Evolutionary conservation across 345 rosid genomes (phyloP).

Genomic region (Arabidopsis suecica): DNA sequence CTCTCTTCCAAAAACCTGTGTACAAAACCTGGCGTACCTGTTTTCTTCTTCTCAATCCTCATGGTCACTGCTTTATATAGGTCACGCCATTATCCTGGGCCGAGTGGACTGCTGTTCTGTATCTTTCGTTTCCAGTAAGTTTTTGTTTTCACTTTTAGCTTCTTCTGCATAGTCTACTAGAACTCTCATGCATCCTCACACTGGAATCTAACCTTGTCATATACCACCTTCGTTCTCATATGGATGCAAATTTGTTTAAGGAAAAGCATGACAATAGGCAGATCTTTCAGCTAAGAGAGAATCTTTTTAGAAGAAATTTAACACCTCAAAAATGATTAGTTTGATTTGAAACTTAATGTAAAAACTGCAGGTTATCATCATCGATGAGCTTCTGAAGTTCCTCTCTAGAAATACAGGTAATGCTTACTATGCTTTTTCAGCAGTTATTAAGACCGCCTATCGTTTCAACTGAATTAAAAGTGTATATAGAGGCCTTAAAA

Average conservation of each 20-base stretch:
- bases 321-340: constrained; percentile 1
- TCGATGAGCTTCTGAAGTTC: constrained; percentile 92
- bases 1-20: constrained; percentile 24
- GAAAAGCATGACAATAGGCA: background rate
- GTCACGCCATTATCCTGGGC: constrained; percentile 95
- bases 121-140: constrained; percentile 97
- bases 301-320: background rate
- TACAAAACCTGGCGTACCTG: constrained; percentile 12
- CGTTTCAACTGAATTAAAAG: constrained; percentile 21
- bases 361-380: constrained; percentile 75
- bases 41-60: constrained; percentile 20
- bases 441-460: background rate
- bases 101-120: constrained; percentile 82
- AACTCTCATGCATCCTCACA: constrained; percentile 8
- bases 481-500: background rate
- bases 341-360: constrained; percentile 4
- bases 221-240: constrained; percentile 12
- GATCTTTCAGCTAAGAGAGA: constrained; percentile 15
- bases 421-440: constrained; percentile 14
- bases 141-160: background rate
- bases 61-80: constrained; percentile 55
- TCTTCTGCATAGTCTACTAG: constrained; percentile 16
- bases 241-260: constrained; percentile 21
- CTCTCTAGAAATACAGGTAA: constrained; percentile 73
- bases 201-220: constrained; percentile 8